A percentile compares a stretch with the other conserved stretches of the same genome.
These are phyloP conservation scores for Solanum hybrid DNA, from an alignment of 305 asterid genomes.

Conservation along the genomic window DNA sequence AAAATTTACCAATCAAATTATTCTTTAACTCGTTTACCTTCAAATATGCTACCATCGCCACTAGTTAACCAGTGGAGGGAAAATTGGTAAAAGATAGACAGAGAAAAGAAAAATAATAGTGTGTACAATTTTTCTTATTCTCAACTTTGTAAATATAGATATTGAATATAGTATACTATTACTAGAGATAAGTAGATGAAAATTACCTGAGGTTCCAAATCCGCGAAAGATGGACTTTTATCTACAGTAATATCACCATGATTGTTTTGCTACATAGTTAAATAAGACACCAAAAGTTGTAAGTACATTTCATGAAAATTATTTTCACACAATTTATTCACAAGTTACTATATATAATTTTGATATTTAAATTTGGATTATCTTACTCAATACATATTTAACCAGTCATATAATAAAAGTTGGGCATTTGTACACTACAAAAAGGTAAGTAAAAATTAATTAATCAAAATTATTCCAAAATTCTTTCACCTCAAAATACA, in stretches of 20 bases:
- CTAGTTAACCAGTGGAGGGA: not conserved
- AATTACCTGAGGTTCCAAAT: not conserved
- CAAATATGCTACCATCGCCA: not conserved
- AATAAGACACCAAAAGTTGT: not conserved
- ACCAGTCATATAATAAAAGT: not conserved
- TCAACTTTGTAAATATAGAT: not conserved
- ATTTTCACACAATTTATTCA: not conserved
- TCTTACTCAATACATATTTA: not conserved
- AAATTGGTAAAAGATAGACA: not conserved
- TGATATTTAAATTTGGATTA: not conserved
- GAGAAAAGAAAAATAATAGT: not conserved
- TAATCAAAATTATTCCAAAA: not conserved
- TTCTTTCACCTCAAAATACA: not conserved
- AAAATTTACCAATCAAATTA: not conserved
- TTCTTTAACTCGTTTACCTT: not conserved
- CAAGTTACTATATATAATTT: not conserved
- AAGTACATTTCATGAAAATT: not conserved
- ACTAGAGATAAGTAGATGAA: not conserved
- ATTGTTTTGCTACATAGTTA: not conserved
- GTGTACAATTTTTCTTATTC: not conserved
- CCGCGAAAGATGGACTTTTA: not conserved
- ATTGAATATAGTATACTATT: not conserved
- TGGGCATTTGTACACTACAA: not conserved
- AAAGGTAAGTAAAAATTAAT: not conserved
- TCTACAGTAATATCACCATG: not conserved